These are phyloP conservation scores for Sphenostylis stenocarpa DNA, from an alignment of 306 rosid species.

Conservation along the genomic window DNA sequence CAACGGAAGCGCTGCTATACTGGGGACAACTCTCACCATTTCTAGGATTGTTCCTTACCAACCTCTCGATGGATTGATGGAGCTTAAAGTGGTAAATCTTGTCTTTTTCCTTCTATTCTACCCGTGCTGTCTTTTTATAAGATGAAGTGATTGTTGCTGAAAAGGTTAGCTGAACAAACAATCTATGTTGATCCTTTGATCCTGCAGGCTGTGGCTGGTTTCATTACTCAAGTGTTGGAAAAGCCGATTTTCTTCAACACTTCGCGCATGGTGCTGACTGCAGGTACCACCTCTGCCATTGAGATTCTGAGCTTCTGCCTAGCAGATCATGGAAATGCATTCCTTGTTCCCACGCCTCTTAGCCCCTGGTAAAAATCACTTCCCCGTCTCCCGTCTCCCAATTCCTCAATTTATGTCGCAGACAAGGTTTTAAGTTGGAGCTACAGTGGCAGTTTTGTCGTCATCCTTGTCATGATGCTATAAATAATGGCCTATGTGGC, in stretches of 20 bases:
- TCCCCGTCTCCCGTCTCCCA: slow-evolving; percentile 22
- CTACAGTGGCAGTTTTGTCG: not conserved
- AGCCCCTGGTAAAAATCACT: slow-evolving; percentile 65
- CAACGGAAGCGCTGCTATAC: slow-evolving; percentile 49
- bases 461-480: not conserved
- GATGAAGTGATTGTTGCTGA: not conserved
- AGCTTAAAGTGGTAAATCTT: slow-evolving; percentile 33
- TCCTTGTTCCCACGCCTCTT: slow-evolving; percentile 93
- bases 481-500: not conserved
- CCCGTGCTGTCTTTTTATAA: not conserved
- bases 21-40: slow-evolving; percentile 38
- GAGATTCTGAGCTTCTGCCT: slow-evolving; percentile 92
- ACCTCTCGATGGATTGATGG: slow-evolving; percentile 33
- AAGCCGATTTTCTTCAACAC: slow-evolving; percentile 67
- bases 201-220: slow-evolving; percentile 81
- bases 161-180: not conserved
- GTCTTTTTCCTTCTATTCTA: not conserved
- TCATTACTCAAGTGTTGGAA: slow-evolving; percentile 76
- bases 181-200: slow-evolving; percentile 25
- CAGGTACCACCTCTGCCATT: slow-evolving; percentile 75
- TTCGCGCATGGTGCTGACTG: slow-evolving; percentile 66
- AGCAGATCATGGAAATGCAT: slow-evolving; percentile 84
- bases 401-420: slow-evolving; percentile 6
- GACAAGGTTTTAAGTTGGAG: not conserved
- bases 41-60: slow-evolving; percentile 31